phyloP scores from a whole-genome alignment of 2,329 filamentous ascomycete species.

The Aspergillus puulaauensis region DNA sequence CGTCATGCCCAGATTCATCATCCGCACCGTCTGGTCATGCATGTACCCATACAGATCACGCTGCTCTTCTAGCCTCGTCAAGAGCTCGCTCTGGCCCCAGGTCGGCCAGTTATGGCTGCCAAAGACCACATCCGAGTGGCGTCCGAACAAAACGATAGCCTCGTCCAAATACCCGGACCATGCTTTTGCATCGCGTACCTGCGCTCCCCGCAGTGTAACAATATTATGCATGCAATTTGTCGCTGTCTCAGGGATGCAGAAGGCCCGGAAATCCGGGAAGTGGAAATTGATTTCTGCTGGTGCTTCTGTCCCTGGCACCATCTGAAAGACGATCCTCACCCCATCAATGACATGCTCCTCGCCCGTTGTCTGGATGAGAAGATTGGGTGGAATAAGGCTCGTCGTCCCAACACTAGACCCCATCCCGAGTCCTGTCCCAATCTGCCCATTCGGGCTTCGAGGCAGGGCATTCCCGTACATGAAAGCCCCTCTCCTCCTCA shows the following conservation, averaged over 20 bases:
- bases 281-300: conserved; percentile 45
- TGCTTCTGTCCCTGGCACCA: conserved; percentile 44
- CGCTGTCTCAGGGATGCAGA: conserved; percentile 41
- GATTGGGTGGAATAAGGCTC: conserved; percentile 37
- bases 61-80: conserved; percentile 32
- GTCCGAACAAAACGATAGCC: conserved; percentile 37
- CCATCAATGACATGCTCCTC: conserved; percentile 34
- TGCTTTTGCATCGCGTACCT: conserved; percentile 41
- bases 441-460: conserved; percentile 31
- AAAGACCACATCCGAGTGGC: conserved; percentile 36
- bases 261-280: conserved; percentile 38
- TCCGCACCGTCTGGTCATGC: conserved; percentile 42
- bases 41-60: conserved; percentile 43
- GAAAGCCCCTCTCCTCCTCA: conserved; percentile 38
- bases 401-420: conserved; percentile 27
- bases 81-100: conserved; percentile 32
- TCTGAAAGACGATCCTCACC: conserved; percentile 41
- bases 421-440: conserved; percentile 41
- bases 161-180: conserved; percentile 44
- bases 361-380: conserved; percentile 32
- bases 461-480: conserved; percentile 42
- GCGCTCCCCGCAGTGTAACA: conserved; percentile 42
- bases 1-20: conserved; percentile 39
- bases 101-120: conserved; percentile 46
- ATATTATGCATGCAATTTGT: conserved; percentile 46